Evolutionary conservation across 164 flowering plant genomes (phyloP).

Genomic region (Platanus orientalis): DNA sequence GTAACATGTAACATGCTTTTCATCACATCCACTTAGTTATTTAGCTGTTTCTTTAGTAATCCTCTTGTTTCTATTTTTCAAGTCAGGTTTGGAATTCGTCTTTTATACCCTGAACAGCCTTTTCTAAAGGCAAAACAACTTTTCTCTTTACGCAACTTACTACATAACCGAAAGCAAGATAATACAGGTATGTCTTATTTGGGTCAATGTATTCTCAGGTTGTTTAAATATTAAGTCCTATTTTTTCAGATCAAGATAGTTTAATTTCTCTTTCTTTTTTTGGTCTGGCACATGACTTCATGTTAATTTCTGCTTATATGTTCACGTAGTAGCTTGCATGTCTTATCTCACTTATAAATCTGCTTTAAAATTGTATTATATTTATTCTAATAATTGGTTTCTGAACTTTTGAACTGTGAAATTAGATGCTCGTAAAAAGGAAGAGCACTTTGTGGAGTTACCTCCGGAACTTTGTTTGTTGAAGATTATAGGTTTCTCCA

Average conservation of each 20-base stretch:
- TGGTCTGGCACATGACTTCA: too few species aligned
- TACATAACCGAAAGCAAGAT: conserved; percentile 45
- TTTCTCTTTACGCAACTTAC: conserved; percentile 49
- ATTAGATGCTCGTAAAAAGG: conserved; percentile 53
- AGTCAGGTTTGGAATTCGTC: conserved; percentile 52
- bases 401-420: conserved; percentile 2
- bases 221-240: neutral
- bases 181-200: conserved; percentile 39
- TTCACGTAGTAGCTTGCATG: too few species aligned
- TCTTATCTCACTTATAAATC: too few species aligned
- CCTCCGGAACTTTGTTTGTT: conserved; percentile 88
- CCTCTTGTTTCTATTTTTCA: conserved; percentile 8
- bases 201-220: neutral
- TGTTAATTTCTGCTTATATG: too few species aligned
- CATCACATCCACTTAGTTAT: neutral
- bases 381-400: conserved; percentile 1
- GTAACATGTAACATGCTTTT: neutral
- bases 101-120: conserved; percentile 69
- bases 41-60: neutral
- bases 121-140: conserved; percentile 70
- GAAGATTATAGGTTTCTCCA: conserved; percentile 80
- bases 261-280: too few species aligned
- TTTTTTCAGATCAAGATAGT: neutral
- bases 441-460: conserved; percentile 74
- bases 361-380: neutral